These are phyloP conservation scores for Coniferiporia sulphurascens DNA, from an alignment of 1,284 basidiomycete species.

Conservation along the genomic window DNA sequence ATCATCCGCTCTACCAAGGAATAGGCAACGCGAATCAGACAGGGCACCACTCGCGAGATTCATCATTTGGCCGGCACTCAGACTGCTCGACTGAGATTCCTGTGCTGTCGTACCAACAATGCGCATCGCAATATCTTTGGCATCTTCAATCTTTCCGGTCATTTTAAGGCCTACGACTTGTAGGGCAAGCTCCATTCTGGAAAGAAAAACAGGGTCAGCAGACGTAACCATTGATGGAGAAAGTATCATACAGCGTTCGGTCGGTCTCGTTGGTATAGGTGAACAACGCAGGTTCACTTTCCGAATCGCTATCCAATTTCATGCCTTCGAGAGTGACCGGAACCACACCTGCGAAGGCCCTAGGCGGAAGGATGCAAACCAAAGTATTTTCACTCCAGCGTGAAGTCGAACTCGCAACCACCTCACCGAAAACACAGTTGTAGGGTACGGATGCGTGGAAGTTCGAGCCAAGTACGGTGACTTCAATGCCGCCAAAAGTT, in stretches of 20 bases:
- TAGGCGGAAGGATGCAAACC: constrained; percentile 88
- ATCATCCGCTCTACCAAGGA: constrained; percentile 48
- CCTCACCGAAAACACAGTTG: constrained; percentile 85
- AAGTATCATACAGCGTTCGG: constrained; percentile 67
- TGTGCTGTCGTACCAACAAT: constrained; percentile 62
- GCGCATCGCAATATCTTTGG: constrained; percentile 85
- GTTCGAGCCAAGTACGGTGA: constrained; percentile 89
- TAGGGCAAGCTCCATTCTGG: constrained; percentile 89
- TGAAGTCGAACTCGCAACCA: constrained; percentile 77
- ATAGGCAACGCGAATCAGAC: constrained; percentile 47
- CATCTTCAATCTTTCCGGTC: constrained; percentile 92
- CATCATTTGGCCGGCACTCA: constrained; percentile 42
- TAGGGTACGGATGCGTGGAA: constrained; percentile 71
- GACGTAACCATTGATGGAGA: constrained; percentile 18
- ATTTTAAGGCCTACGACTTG: constrained; percentile 95
- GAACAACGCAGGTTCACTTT: constrained; percentile 58
- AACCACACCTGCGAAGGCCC: constrained; percentile 81
- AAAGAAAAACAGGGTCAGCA: constrained; percentile 20
- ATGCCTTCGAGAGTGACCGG: constrained; percentile 82
- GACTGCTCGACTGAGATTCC: constrained; percentile 30
- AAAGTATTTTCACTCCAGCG: constrained; percentile 93
- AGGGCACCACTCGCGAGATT: constrained; percentile 42
- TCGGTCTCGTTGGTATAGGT: constrained; percentile 92
- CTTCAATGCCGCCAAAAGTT: constrained; percentile 89
- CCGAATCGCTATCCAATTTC: constrained; percentile 50